Conservation (phyloP, 257 asterid species). For the Nicotiana knightiana region DNA sequence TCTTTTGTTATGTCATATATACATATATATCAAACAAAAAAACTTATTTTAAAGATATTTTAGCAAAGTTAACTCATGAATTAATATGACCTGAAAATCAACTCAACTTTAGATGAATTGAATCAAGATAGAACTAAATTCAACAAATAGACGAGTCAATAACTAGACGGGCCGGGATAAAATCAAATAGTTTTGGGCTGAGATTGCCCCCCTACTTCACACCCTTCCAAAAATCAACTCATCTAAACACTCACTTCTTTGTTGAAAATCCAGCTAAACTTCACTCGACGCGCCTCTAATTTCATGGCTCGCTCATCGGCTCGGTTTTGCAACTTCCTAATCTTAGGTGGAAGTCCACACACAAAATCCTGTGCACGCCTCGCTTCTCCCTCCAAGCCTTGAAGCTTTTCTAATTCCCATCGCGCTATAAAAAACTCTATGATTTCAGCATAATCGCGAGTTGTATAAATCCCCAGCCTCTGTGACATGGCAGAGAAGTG, state of each 20-base stretch:
- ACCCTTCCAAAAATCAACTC: too few relatives aligned
- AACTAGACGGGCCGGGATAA: too few relatives aligned
- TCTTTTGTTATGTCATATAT: too few relatives aligned
- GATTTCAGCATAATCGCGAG: constrained; percentile 22
- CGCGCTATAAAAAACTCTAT: constrained; percentile 26
- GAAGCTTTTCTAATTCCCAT: constrained; percentile 28
- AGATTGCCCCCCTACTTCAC: too few relatives aligned
- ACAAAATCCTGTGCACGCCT: constrained; percentile 29
- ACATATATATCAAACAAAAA: too few relatives aligned
- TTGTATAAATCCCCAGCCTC: constrained; percentile 17
- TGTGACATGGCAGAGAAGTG: constrained; percentile 19
- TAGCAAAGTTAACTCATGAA: too few relatives aligned
- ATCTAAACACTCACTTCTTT: background rate
- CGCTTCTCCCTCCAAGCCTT: constrained; percentile 18
- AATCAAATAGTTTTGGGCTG: too few relatives aligned
- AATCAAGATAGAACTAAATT: too few relatives aligned
- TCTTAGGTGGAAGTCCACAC: constrained; percentile 21
- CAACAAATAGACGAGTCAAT: too few relatives aligned
- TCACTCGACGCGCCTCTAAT: background rate
- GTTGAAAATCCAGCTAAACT: constrained; percentile 35
- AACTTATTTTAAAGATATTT: too few relatives aligned
- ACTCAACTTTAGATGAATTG: too few relatives aligned
- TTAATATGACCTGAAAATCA: too few relatives aligned
- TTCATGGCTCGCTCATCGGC: background rate
- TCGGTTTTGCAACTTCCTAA: constrained; percentile 14